These are phyloP conservation scores for Penicillium samsonianum DNA, from an alignment of 495 filamentous ascomycete genomes.

Conservation along the genomic window DNA sequence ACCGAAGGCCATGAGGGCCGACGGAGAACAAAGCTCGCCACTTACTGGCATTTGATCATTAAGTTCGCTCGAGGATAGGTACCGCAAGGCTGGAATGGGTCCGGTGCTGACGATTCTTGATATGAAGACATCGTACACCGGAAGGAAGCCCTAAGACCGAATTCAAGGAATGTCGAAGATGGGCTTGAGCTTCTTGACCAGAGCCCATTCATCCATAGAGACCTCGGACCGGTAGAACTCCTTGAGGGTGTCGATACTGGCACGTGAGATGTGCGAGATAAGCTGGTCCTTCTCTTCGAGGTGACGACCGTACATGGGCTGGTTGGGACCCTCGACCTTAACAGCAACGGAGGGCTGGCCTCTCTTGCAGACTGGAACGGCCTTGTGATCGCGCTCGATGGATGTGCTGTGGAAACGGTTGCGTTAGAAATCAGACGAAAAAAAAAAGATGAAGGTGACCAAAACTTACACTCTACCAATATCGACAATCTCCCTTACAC, in stretches of 20 bases:
- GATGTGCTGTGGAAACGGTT: conserved; percentile 60
- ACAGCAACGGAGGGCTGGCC: conserved; percentile 94
- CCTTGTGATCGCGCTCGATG: conserved; percentile 97
- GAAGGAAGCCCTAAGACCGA: background rate
- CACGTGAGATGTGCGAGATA: conserved; percentile 82
- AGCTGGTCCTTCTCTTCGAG: conserved; percentile 90
- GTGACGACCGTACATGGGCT: conserved; percentile 93
- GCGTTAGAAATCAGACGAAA: conserved; percentile 1
- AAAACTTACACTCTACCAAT: conserved; percentile 92
- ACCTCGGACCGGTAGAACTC: conserved; percentile 93
- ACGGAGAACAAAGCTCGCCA: conserved; percentile 16
- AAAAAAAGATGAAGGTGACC: background rate
- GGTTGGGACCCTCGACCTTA: conserved; percentile 95
- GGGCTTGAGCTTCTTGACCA: conserved; percentile 91
- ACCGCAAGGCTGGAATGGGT: conserved; percentile 8
- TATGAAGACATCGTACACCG: background rate
- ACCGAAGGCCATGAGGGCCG: conserved; percentile 3
- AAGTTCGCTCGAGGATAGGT: conserved; percentile 4
- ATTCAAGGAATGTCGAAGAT: conserved; percentile 83
- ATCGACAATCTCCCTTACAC: conserved; percentile 75
- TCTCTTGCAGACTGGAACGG: conserved; percentile 86
- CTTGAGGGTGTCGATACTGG: conserved; percentile 92
- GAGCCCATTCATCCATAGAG: conserved; percentile 86
- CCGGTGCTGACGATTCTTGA: background rate
- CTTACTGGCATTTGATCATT: conserved; percentile 6